Conservation (phyloP, 2,329 filamentous ascomycete genomes). For the Epicoccum sorghinum region DNA sequence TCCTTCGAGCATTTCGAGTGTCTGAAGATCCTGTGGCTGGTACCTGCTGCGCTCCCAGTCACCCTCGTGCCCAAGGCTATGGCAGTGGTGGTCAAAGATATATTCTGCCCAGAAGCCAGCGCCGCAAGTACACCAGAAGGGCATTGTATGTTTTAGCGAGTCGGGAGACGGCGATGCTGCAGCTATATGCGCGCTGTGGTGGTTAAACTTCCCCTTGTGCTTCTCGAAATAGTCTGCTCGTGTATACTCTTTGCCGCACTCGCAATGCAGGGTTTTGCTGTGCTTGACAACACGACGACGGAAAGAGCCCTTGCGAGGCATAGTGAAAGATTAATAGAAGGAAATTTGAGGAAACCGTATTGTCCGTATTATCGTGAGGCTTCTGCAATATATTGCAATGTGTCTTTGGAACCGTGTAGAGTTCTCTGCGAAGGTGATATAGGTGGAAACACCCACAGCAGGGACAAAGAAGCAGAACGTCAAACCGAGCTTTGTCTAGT, state of each 20-base stretch:
- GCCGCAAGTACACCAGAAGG: conserved; percentile 7
- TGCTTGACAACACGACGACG: conserved; percentile 2
- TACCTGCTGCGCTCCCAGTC: not conserved
- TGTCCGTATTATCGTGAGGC: not conserved
- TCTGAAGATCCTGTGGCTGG: not conserved
- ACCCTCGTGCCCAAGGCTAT: not conserved
- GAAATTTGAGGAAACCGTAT: not conserved
- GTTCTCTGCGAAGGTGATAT: too few relatives aligned
- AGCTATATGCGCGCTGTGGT: conserved; percentile 2
- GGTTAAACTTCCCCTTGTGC: not conserved
- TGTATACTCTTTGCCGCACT: not conserved
- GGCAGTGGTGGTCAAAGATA: not conserved
- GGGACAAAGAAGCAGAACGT: too few relatives aligned
- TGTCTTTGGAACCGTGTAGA: too few relatives aligned
- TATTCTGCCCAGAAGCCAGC: not conserved
- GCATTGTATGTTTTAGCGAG: not conserved
- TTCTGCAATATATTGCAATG: not conserved
- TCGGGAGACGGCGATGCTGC: not conserved
- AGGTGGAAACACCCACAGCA: too few relatives aligned
- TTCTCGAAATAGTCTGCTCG: conserved; percentile 1
- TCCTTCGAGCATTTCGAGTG: not conserved
- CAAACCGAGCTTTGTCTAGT: too few relatives aligned
- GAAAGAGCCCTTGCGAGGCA: not conserved
- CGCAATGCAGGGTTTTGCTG: conserved; percentile 3
- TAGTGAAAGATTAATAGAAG: not conserved